A percentile compares a stretch with the other conserved stretches of the same genome.
These are phyloP conservation scores for Porphyra umbilicalis DNA, from an alignment of 31 red algal species.

Conservation along the genomic window DNA sequence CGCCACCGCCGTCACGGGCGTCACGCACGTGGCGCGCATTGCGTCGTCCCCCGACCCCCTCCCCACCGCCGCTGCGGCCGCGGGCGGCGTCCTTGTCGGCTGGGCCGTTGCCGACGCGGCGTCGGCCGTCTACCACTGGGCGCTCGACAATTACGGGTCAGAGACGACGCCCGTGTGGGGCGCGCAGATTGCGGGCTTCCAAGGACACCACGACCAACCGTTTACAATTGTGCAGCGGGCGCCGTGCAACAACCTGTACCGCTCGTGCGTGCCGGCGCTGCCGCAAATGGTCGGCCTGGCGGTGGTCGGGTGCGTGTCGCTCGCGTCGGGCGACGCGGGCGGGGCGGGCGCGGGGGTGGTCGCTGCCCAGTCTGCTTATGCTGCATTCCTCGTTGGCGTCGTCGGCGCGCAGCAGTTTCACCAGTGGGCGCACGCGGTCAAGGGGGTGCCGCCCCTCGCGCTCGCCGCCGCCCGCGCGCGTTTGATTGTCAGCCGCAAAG, in stretches of 20 bases:
- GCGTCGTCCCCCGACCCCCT: neutral
- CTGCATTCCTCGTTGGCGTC: constrained; percentile 33
- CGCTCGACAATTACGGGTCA: constrained; percentile 88
- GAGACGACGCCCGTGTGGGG: constrained; percentile 77
- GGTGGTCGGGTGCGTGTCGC: neutral
- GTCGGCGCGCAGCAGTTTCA: constrained; percentile 71
- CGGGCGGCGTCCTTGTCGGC: constrained; percentile 2
- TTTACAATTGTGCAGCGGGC: constrained; percentile 84
- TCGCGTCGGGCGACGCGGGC: neutral
- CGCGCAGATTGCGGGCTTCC: constrained; percentile 84
- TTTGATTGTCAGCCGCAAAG: constrained; percentile 21
- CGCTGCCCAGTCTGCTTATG: neutral
- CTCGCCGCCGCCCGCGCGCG: constrained; percentile 12
- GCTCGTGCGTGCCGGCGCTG: constrained; percentile 23
- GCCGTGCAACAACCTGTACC: constrained; percentile 73
- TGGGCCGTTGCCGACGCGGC: constrained; percentile 71
- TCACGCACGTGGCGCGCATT: neutral
- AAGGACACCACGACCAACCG: constrained; percentile 82
- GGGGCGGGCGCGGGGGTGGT: neutral
- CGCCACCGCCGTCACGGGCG: neutral
- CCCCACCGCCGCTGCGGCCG: neutral
- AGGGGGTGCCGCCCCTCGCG: constrained; percentile 28
- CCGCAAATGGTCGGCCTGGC: constrained; percentile 28
- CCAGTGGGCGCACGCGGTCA: constrained; percentile 71
- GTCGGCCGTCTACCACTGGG: constrained; percentile 77